Evolutionary conservation across 441 rosid genomes (phyloP).

Genomic region (Populus trichocarpa): DNA sequence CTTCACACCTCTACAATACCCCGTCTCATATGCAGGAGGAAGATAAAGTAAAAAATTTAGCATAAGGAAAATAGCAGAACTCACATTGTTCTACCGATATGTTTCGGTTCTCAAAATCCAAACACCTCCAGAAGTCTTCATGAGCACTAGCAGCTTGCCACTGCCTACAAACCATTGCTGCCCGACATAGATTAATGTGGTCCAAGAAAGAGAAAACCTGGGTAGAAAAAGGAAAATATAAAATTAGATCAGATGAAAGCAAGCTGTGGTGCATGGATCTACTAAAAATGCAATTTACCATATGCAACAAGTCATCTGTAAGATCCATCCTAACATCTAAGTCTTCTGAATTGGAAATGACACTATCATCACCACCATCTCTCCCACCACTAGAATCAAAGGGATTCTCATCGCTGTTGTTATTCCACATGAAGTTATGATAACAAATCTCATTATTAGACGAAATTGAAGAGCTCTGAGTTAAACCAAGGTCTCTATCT

Average conservation of each 20-base stretch:
- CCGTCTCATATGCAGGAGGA: not conserved
- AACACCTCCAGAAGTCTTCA: constrained; percentile 94
- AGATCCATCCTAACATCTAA: constrained; percentile 83
- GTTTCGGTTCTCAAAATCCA: constrained; percentile 76
- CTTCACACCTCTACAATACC: not conserved
- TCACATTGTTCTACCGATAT: constrained; percentile 86
- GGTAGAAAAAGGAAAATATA: not conserved
- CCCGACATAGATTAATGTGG: constrained; percentile 69
- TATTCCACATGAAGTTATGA: constrained; percentile 65
- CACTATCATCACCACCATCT: constrained; percentile 49
- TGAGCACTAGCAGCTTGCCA: constrained; percentile 96
- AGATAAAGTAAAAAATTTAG: not conserved
- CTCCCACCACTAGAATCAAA: constrained; percentile 36
- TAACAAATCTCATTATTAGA: constrained; percentile 41
- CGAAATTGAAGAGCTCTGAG: constrained; percentile 33
- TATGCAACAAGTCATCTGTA: constrained; percentile 88
- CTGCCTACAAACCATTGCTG: constrained; percentile 90
- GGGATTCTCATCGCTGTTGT: constrained; percentile 37
- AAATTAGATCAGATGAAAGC: constrained; percentile 3
- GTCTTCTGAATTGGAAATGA: constrained; percentile 48
- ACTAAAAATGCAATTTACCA: constrained; percentile 42
- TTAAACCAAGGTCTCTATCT: constrained; percentile 34
- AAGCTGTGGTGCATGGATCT: not conserved
- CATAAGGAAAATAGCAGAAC: constrained; percentile 23
- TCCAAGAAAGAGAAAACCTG: constrained; percentile 96